Percentiles rank a stretch among this genome's conserved stretches.
These are phyloP conservation scores for Rosa multiflora DNA, from an alignment of 306 rosid genomes.

Conservation along the genomic window DNA sequence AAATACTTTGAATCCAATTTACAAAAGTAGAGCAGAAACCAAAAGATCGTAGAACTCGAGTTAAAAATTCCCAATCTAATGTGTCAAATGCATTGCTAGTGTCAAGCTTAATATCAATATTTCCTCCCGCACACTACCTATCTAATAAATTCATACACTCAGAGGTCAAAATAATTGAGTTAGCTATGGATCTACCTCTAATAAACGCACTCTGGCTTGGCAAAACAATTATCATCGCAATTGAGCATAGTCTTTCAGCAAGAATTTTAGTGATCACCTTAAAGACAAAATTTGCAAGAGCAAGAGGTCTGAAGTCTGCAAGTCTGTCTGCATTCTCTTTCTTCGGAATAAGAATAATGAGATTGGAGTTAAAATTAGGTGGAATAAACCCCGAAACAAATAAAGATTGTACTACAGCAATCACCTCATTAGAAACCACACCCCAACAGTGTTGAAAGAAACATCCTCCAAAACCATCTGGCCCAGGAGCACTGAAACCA, in stretches of 20 bases:
- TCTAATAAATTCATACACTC: background rate
- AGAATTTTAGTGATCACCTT: background rate
- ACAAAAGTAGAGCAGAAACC: background rate
- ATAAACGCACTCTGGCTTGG: background rate
- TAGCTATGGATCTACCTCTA: background rate
- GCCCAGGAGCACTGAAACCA: background rate
- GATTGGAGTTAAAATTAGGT: background rate
- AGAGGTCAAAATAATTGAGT: background rate
- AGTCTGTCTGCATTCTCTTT: background rate
- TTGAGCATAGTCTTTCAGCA: background rate
- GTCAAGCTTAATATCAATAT: no score
- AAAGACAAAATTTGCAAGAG: background rate
- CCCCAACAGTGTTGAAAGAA: background rate
- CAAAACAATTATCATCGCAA: background rate
- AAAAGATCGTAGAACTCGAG: background rate
- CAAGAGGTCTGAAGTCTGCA: background rate
- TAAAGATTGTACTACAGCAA: background rate
- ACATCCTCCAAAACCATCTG: background rate
- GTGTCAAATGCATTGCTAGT: background rate
- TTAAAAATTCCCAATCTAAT: background rate
- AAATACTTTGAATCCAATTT: background rate
- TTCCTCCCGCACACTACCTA: background rate
- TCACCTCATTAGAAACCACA: background rate
- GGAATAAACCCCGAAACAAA: background rate
- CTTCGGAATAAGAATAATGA: background rate